phyloP scores from a whole-genome alignment of 345 rosid genomes.

The Citrus hindsii region DNA sequence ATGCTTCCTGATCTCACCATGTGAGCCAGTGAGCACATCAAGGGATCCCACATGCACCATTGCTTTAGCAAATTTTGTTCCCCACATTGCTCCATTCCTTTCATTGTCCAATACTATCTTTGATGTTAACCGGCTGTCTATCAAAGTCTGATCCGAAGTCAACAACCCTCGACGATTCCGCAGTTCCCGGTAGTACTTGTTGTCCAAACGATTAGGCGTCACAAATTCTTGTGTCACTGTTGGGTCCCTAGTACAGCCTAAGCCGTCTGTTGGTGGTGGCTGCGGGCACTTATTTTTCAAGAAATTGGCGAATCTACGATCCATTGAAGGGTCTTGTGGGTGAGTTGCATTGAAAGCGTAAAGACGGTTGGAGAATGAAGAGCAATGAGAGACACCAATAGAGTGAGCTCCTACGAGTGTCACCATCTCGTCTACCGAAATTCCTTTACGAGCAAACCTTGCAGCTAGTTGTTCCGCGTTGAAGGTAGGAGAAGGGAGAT shows the following conservation, averaged over 20 bases:
- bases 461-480: slow-evolving; percentile 22
- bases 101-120: slow-evolving; percentile 27
- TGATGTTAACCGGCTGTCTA: slow-evolving; percentile 21
- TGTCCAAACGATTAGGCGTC: slow-evolving; percentile 34
- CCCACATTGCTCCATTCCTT: slow-evolving; percentile 20
- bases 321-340: slow-evolving; percentile 36
- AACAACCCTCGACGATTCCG: slow-evolving; percentile 27
- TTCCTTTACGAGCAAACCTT: slow-evolving; percentile 33
- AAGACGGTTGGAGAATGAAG: slow-evolving; percentile 33
- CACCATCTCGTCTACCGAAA: slow-evolving; percentile 43
- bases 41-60: slow-evolving; percentile 40
- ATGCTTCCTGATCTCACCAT: slow-evolving; percentile 39
- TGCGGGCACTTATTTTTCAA: slow-evolving; percentile 41
- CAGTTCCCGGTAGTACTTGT: slow-evolving; percentile 34
- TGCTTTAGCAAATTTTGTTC: slow-evolving; percentile 29
- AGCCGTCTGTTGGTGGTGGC: background rate
- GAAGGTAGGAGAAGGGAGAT: slow-evolving; percentile 29
- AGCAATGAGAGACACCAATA: slow-evolving; percentile 40
- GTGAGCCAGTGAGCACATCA: slow-evolving; percentile 29
- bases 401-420: slow-evolving; percentile 50
- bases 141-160: slow-evolving; percentile 38
- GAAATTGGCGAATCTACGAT: slow-evolving; percentile 21
- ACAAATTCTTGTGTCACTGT: slow-evolving; percentile 18
- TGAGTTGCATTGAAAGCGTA: slow-evolving; percentile 34
- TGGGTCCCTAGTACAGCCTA: background rate